Conservation (phyloP, 2,329 filamentous ascomycete species). For the Cordyceps sp. region DNA sequence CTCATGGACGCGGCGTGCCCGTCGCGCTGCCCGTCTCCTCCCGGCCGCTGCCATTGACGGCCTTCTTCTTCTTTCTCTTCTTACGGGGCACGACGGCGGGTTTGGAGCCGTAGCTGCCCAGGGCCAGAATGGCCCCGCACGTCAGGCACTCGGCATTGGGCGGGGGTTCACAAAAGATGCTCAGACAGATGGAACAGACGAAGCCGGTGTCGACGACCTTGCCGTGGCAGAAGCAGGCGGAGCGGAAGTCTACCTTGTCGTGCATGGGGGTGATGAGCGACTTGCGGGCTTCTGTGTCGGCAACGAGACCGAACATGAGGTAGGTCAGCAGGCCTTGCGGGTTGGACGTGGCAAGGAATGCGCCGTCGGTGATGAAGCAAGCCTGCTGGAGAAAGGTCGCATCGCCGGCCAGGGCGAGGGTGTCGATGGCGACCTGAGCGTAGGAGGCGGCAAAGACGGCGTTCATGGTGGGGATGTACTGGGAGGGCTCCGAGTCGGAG, state of each 20-base stretch:
- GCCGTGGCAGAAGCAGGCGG: slow-evolving; percentile 96
- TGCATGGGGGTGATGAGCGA: slow-evolving; percentile 65
- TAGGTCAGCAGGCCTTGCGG: slow-evolving; percentile 72
- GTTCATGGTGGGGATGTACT: slow-evolving; percentile 99
- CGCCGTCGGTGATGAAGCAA: slow-evolving; percentile 42
- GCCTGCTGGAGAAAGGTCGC: slow-evolving; percentile 93
- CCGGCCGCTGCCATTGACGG: slow-evolving; percentile 31
- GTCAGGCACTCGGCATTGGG: slow-evolving; percentile 57
- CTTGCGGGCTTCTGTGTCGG: slow-evolving; percentile 36
- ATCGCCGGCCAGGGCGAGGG: slow-evolving; percentile 68
- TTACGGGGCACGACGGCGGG: slow-evolving; percentile 57
- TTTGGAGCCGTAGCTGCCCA: slow-evolving; percentile 60
- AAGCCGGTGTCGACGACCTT: slow-evolving; percentile 82
- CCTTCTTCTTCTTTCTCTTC: slow-evolving; percentile 64
- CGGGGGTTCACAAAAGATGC: slow-evolving; percentile 66
- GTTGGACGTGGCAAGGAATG: slow-evolving; percentile 33
- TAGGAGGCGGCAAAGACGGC: slow-evolving; percentile 89
- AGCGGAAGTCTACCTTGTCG: slow-evolving; percentile 83
- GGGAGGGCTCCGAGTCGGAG: slow-evolving; percentile 65
- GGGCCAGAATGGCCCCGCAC: slow-evolving; percentile 61
- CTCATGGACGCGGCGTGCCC: slow-evolving; percentile 36
- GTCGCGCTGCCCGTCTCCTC: slow-evolving; percentile 42
- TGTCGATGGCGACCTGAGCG: slow-evolving; percentile 77
- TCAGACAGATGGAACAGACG: slow-evolving; percentile 91
- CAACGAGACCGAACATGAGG: slow-evolving; percentile 84